These are phyloP conservation scores for Vitis rotundifolia DNA, from an alignment of 164 flowering plant genomes.

Conservation along the genomic window DNA sequence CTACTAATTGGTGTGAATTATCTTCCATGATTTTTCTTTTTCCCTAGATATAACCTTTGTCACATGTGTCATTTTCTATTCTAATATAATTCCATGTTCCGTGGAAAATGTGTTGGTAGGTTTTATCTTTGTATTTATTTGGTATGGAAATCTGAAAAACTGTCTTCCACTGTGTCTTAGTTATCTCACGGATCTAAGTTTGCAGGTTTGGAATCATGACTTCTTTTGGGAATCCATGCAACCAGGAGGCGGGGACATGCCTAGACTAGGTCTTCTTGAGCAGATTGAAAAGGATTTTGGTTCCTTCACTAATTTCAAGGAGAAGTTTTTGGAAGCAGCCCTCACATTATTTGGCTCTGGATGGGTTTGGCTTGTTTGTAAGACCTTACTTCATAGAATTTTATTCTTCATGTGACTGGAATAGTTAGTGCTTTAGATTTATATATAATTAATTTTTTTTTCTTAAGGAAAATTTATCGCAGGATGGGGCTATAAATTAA, in stretches of 20 bases:
- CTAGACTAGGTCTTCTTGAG: conserved; percentile 67
- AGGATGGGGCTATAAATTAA: too few relatives aligned
- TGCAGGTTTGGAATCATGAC: conserved; percentile 95
- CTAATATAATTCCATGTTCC: not conserved
- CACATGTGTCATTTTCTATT: not conserved
- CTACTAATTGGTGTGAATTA: too few relatives aligned
- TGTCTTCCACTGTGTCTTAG: too few relatives aligned
- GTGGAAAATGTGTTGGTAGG: not conserved
- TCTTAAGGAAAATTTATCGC: not conserved
- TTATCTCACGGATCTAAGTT: not conserved
- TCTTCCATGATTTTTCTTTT: not conserved
- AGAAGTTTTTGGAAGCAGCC: conserved; percentile 68
- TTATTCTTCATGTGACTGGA: not conserved
- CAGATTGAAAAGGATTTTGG: conserved; percentile 95
- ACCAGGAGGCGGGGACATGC: conserved; percentile 86
- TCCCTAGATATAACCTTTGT: not conserved
- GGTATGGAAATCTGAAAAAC: not conserved
- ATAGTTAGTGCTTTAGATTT: not conserved
- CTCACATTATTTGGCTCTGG: conserved; percentile 82
- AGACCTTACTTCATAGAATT: conserved; percentile 23
- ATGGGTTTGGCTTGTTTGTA: conserved; percentile 98
- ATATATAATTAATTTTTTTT: not conserved
- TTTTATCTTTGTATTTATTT: not conserved
- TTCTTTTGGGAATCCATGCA: conserved; percentile 99
- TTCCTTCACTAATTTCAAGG: conserved; percentile 74